A percentile compares a stretch with the other conserved stretches of the same genome.
Conservation (phyloP, 2,329 filamentous ascomycete genomes). For the Alternaria gansuensis region DNA sequence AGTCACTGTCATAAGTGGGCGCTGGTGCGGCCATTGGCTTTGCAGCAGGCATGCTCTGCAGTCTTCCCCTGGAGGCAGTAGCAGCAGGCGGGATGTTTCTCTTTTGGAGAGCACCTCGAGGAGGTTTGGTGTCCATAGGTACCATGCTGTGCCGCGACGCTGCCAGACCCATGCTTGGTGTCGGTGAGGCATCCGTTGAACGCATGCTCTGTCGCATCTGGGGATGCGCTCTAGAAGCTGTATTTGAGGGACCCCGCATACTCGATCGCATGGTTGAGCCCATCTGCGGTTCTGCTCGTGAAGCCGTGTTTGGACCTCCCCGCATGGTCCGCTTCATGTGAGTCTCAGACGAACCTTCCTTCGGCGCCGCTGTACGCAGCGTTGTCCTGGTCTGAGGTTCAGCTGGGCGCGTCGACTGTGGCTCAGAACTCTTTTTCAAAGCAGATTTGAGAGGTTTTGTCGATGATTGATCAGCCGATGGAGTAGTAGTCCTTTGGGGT, state of each 20-base stretch:
- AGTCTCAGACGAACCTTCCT: slow-evolving; percentile 24
- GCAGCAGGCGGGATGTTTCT: slow-evolving; percentile 48
- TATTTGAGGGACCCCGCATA: slow-evolving; percentile 46
- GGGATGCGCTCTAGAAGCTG: slow-evolving; percentile 23
- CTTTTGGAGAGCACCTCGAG: slow-evolving; percentile 52
- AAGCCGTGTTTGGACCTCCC: slow-evolving; percentile 16
- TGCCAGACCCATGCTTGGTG: slow-evolving; percentile 42
- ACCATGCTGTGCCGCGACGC: slow-evolving; percentile 49
- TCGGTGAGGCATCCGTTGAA: slow-evolving; percentile 39
- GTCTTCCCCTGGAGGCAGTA: slow-evolving; percentile 32
- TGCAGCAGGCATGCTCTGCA: slow-evolving; percentile 39
- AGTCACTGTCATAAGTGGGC: slow-evolving; percentile 53
- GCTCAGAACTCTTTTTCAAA: slow-evolving; percentile 52
- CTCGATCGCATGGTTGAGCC: slow-evolving; percentile 47
- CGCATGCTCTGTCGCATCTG: slow-evolving; percentile 62
- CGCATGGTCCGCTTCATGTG: slow-evolving; percentile 52
- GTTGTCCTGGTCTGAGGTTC: slow-evolving; percentile 25
- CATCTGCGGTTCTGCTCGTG: slow-evolving; percentile 26
- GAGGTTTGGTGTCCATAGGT: slow-evolving; percentile 35
- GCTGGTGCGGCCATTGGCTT: slow-evolving; percentile 31
- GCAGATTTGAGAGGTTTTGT: slow-evolving; percentile 53
- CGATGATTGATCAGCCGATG: slow-evolving; percentile 29
- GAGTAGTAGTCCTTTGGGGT: slow-evolving; percentile 8
- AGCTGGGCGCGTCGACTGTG: slow-evolving; percentile 25
- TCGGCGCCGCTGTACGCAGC: slow-evolving; percentile 18